Conservation (phyloP, 257 asterid species). For the Buddleja alternifolia region DNA sequence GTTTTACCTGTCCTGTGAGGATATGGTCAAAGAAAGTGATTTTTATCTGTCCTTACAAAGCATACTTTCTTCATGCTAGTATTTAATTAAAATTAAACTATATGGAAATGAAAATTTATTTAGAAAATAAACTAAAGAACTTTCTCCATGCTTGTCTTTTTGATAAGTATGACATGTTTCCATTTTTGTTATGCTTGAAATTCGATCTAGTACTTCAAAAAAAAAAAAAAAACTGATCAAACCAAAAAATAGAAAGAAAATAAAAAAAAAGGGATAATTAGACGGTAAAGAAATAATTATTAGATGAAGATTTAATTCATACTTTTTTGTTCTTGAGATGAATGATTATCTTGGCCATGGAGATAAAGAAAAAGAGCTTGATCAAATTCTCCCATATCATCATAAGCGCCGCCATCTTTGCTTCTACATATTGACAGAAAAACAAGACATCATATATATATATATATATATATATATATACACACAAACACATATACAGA, state of each 20-base stretch:
- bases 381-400: constrained; percentile 88
- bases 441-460: neutral
- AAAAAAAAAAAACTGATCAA: too few relatives aligned
- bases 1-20: constrained; percentile 20
- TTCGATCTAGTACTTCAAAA: too few relatives aligned
- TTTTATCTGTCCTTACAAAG: constrained; percentile 23
- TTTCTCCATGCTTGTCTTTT: too few relatives aligned
- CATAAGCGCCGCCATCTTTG: constrained; percentile 62
- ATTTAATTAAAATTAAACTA: too few relatives aligned
- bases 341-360: constrained; percentile 64
- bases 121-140: too few relatives aligned
- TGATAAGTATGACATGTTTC: too few relatives aligned
- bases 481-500: too few relatives aligned
- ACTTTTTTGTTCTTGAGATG: constrained; percentile 63
- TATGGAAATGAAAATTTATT: too few relatives aligned
- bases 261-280: too few relatives aligned
- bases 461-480: too few relatives aligned
- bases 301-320: neutral
- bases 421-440: constrained; percentile 41
- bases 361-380: constrained; percentile 76
- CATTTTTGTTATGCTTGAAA: too few relatives aligned
- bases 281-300: neutral
- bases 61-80: constrained; percentile 51
- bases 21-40: constrained; percentile 64
- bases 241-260: too few relatives aligned